Evolutionary conservation across 768 basidiomycete genomes (phyloP).

Genomic region (Suillus subluteus): DNA sequence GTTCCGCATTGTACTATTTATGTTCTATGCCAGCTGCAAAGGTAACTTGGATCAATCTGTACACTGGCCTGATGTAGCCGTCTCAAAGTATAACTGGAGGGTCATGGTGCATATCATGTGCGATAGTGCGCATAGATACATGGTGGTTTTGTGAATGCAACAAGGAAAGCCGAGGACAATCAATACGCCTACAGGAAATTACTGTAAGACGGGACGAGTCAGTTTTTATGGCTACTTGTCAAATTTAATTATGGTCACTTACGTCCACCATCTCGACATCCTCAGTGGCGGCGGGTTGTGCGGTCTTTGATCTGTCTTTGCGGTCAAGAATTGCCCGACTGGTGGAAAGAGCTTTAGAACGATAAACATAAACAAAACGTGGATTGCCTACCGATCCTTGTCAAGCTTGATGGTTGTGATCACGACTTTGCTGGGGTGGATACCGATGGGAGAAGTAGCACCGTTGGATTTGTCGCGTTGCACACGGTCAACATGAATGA

Average conservation of each 20-base stretch:
- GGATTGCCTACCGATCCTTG: conserved; percentile 70
- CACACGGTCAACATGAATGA: conserved; percentile 97
- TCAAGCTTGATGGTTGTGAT: conserved; percentile 92
- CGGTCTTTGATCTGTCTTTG: conserved; percentile 76
- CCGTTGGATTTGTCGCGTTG: conserved; percentile 98
- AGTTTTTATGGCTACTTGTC: conserved; percentile 19
- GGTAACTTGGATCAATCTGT: conserved; percentile 3
- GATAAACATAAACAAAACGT: neutral
- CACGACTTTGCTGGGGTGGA: conserved; percentile 96
- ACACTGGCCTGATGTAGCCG: neutral
- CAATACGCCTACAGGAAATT: conserved; percentile 27
- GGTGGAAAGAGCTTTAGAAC: conserved; percentile 13
- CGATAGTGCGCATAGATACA: conserved; percentile 64
- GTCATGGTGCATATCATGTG: conserved; percentile 62
- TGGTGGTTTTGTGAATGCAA: conserved; percentile 52
- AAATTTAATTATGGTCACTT: conserved; percentile 36
- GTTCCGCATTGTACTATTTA: conserved; percentile 12
- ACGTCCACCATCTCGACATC: conserved; percentile 86
- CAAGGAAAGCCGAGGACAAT: conserved; percentile 17
- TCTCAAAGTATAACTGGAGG: conserved; percentile 15
- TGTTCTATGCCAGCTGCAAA: conserved; percentile 7
- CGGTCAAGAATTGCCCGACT: conserved; percentile 87
- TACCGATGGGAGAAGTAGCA: conserved; percentile 88
- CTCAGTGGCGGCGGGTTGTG: conserved; percentile 43
- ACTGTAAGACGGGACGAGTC: conserved; percentile 34